These are phyloP conservation scores for Metarhizium rileyi DNA, from an alignment of 2,329 filamentous ascomycete species.

Conservation along the genomic window DNA sequence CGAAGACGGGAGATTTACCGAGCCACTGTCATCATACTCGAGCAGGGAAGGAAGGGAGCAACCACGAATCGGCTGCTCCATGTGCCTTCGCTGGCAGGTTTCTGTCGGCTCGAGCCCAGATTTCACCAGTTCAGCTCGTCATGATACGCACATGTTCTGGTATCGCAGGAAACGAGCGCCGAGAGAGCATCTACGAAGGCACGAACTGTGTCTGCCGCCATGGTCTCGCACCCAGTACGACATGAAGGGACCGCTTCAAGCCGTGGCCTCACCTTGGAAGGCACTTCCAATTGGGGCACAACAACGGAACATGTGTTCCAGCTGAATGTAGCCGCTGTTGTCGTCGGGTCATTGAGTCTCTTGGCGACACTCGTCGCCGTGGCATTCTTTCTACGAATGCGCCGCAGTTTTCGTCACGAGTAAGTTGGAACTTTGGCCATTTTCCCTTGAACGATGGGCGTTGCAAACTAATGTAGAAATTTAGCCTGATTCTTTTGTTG, in stretches of 20 bases:
- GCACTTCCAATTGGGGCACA: neutral
- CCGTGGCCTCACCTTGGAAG: neutral
- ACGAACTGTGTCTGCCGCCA: neutral
- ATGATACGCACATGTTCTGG: neutral
- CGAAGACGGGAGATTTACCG: neutral
- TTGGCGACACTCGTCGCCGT: slow-evolving; percentile 44
- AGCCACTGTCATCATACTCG: neutral
- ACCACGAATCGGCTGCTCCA: neutral
- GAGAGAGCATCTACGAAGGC: neutral
- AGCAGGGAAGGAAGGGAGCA: neutral
- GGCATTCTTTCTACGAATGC: slow-evolving; percentile 68
- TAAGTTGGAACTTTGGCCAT: slow-evolving; percentile 18
- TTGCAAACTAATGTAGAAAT: neutral
- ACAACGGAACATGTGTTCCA: slow-evolving; percentile 11
- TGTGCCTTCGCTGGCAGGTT: neutral
- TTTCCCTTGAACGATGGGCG: neutral
- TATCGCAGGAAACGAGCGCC: neutral
- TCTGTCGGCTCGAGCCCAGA: neutral
- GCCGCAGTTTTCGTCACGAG: slow-evolving; percentile 59
- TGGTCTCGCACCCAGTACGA: neutral
- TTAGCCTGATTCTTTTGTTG: slow-evolving; percentile 62
- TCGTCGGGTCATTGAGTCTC: slow-evolving; percentile 42
- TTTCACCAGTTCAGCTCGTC: neutral
- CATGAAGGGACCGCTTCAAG: neutral
- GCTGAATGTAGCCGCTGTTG: slow-evolving; percentile 25